Conservation (phyloP, 768 basidiomycete genomes). For the Tricholoma flavovirens region DNA sequence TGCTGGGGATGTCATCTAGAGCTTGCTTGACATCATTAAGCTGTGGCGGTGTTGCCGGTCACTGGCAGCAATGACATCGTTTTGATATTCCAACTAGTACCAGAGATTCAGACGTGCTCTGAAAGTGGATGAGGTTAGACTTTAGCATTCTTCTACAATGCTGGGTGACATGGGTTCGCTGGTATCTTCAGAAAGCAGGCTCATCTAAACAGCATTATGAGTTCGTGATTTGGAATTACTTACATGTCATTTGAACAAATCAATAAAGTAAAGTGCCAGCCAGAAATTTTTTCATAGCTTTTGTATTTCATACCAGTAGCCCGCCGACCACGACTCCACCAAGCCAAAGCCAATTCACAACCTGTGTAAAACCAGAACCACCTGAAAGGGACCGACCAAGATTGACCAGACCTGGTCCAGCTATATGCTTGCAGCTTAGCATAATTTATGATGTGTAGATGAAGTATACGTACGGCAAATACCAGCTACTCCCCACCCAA, state of each 20-base stretch:
- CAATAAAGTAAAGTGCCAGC: not conserved
- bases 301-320: constrained; percentile 21
- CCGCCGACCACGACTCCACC: constrained; percentile 35
- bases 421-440: constrained; percentile 25
- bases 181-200: too few relatives aligned
- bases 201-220: not conserved
- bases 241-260: not conserved
- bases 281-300: not conserved
- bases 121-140: not conserved
- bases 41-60: not conserved
- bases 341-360: constrained; percentile 46
- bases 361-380: constrained; percentile 26
- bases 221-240: not conserved
- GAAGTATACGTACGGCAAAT: constrained; percentile 48
- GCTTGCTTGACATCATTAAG: too few relatives aligned
- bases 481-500: constrained; percentile 58
- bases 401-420: constrained; percentile 60
- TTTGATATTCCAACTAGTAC: not conserved
- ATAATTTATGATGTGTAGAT: not conserved
- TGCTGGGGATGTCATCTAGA: not conserved
- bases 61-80: not conserved
- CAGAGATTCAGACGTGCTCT: not conserved
- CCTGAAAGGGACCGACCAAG: constrained; percentile 43
- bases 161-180: not conserved
- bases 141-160: too few relatives aligned